These are phyloP conservation scores for Russula sp. DNA, from an alignment of 768 basidiomycete genomes.

Conservation along the genomic window DNA sequence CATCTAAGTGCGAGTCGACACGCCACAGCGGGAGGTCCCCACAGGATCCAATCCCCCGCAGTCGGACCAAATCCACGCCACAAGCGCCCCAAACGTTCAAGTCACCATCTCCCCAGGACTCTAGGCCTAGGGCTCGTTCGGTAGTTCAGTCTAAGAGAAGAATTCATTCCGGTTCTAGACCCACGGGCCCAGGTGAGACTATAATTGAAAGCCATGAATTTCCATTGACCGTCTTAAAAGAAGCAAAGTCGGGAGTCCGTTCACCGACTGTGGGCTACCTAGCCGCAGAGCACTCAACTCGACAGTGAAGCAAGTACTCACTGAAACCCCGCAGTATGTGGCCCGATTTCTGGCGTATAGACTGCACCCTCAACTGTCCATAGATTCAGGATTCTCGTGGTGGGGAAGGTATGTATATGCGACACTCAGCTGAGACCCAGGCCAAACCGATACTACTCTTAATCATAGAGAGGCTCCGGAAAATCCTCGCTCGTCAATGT, in stretches of 20 bases:
- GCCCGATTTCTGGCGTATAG: background rate
- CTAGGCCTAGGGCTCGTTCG: background rate
- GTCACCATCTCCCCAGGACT: background rate
- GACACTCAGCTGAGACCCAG: background rate
- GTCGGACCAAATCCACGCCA: background rate
- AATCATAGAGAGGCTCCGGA: background rate
- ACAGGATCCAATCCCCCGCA: background rate
- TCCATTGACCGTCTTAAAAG: background rate
- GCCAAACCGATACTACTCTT: background rate
- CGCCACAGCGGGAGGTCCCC: background rate
- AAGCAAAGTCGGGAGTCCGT: background rate
- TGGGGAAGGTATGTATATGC: background rate
- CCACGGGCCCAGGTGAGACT: background rate
- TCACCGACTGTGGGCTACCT: too few relatives aligned
- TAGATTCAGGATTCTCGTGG: constrained; percentile 5
- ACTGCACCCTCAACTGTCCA: background rate
- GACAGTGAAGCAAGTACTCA: background rate
- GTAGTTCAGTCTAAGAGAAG: background rate
- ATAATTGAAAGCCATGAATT: background rate
- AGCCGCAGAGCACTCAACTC: too few relatives aligned
- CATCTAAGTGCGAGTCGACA: background rate
- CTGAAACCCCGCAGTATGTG: background rate
- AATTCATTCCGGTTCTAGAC: background rate
- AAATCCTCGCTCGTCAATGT: background rate
- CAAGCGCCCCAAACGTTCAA: background rate